These are phyloP conservation scores for Stachybotrys chlorohalonatus DNA, from an alignment of 2,329 filamentous ascomycete genomes.

Conservation along the genomic window DNA sequence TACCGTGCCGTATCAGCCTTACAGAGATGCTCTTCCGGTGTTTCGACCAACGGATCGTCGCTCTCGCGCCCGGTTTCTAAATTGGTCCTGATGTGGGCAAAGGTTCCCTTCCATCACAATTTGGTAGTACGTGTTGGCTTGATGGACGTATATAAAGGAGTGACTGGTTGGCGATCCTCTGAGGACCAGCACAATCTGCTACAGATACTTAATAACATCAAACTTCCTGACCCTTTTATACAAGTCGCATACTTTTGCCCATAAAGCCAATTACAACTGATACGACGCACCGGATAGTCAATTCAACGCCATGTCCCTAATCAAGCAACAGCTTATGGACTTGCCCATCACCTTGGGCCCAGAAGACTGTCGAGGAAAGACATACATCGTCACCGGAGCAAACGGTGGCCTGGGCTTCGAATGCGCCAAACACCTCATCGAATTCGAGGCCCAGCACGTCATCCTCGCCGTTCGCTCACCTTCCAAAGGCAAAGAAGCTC, in stretches of 20 bases:
- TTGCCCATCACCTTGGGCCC: not conserved
- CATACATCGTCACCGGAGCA: conserved; percentile 28
- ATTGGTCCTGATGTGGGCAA: not conserved
- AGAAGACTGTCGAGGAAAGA: not conserved
- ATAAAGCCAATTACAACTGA: not conserved
- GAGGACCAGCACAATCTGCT: not conserved
- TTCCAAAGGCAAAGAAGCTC: conserved; percentile 29
- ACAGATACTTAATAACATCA: not conserved
- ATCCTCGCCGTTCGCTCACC: conserved; percentile 30
- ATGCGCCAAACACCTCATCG: conserved; percentile 27
- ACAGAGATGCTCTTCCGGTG: not conserved
- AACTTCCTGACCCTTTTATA: not conserved
- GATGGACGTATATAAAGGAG: not conserved
- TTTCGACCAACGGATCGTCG: not conserved
- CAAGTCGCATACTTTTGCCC: not conserved
- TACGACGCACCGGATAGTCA: not conserved
- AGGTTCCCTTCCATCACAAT: not conserved
- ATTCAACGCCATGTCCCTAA: not conserved
- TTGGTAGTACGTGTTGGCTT: not conserved
- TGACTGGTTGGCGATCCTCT: not conserved
- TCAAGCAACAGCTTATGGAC: not conserved
- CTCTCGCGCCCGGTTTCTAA: not conserved
- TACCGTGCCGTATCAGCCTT: not conserved
- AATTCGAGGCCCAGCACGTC: conserved; percentile 26
- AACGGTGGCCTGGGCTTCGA: conserved; percentile 31